A percentile compares a stretch with the other conserved stretches of the same genome.
Conservation (phyloP, 345 rosid species). For the Boechera divaricarpa region DNA sequence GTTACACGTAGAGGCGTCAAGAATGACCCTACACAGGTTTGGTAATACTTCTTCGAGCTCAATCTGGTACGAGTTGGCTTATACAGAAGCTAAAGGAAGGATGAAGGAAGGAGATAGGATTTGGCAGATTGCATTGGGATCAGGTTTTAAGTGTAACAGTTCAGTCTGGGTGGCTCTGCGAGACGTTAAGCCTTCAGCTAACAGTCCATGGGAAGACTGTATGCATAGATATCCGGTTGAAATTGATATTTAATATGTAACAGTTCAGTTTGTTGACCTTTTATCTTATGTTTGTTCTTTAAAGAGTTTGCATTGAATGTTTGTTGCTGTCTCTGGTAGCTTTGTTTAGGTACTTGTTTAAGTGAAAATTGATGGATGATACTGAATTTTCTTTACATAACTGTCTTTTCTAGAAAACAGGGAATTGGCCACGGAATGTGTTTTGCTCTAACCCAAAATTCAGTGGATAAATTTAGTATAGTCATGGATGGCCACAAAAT, state of each 20-base stretch:
- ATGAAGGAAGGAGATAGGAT: conserved; percentile 62
- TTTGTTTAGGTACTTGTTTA: neutral
- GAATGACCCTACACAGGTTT: conserved; percentile 79
- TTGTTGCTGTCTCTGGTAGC: neutral
- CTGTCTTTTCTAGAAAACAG: neutral
- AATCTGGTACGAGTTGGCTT: conserved; percentile 75
- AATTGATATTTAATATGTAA: conserved; percentile 32
- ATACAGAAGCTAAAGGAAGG: conserved; percentile 70
- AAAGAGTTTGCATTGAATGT: neutral
- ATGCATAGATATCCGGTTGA: conserved; percentile 48
- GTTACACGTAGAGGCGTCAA: conserved; percentile 73
- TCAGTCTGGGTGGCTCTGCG: conserved; percentile 62
- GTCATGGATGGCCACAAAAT: neutral
- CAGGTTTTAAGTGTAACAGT: conserved; percentile 81
- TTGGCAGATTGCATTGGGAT: conserved; percentile 81
- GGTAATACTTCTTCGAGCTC: conserved; percentile 79
- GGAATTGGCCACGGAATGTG: neutral
- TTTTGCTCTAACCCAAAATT: neutral
- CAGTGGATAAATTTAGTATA: neutral
- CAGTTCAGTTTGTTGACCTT: neutral
- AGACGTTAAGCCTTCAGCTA: conserved; percentile 50
- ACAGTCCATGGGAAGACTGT: conserved; percentile 68
- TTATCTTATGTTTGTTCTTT: conserved; percentile 3
- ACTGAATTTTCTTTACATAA: neutral
- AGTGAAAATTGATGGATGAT: neutral